Conservation (phyloP, 2,329 filamentous ascomycete species). For the Trichothecium sympodiale region DNA sequence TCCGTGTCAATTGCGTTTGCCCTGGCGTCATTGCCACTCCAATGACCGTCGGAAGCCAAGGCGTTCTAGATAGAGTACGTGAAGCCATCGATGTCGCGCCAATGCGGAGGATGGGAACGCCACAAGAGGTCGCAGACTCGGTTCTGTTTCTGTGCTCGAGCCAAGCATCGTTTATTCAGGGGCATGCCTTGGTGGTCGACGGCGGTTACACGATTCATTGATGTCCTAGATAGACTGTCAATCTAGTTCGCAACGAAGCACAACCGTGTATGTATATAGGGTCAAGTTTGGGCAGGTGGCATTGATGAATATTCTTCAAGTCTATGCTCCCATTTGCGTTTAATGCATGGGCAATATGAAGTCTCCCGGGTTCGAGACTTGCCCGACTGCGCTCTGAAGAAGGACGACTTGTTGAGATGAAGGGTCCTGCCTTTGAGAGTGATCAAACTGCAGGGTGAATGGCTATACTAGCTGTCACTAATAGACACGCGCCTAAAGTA, state of each 20-base stretch:
- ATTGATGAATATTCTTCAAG: no score
- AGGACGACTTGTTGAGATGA: no score
- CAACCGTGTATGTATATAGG: no score
- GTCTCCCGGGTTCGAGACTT: no score
- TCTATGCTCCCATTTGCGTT: no score
- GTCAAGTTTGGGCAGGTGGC: no score
- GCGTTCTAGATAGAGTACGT: constrained; percentile 24
- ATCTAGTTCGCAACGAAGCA: constrained; percentile 4
- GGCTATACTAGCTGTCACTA: no score
- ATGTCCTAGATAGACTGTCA: not conserved
- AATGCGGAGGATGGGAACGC: constrained; percentile 37
- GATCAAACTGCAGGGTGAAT: no score
- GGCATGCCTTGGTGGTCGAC: constrained; percentile 39
- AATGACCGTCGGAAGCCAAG: constrained; percentile 28
- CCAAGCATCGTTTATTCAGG: constrained; percentile 39
- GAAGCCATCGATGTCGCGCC: constrained; percentile 34
- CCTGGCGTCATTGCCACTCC: constrained; percentile 33
- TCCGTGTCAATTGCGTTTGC: constrained; percentile 26
- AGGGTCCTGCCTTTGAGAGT: no score
- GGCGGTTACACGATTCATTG: constrained; percentile 40
- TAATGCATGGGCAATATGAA: no score
- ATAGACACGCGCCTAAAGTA: no score
- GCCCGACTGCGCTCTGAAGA: no score
- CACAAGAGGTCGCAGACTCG: constrained; percentile 36
- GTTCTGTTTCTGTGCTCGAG: constrained; percentile 37